A percentile compares a stretch with the other conserved stretches of the same genome.
Evolutionary conservation across 2,329 filamentous ascomycete genomes (phyloP).

Genomic region (Paecilomyces sp.): DNA sequence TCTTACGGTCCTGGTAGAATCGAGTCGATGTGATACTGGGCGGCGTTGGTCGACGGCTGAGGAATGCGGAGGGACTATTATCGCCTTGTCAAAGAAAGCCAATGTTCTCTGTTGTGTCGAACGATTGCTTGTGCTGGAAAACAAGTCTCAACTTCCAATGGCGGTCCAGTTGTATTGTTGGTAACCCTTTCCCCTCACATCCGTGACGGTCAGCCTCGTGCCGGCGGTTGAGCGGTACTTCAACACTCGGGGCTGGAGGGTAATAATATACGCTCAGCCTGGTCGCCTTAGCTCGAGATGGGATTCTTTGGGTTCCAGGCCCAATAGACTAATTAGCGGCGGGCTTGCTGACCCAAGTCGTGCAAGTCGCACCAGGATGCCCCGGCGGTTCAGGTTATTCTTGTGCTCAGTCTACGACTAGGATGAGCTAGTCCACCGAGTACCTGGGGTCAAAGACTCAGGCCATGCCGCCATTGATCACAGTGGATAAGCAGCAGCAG

Average conservation of each 20-base stretch:
- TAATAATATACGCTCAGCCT: not conserved
- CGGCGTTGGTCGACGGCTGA: not conserved
- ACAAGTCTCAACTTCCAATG: not conserved
- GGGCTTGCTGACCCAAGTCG: not conserved
- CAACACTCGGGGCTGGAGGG: not conserved
- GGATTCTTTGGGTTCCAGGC: not conserved
- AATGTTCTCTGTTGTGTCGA: not conserved
- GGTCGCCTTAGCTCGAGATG: not conserved
- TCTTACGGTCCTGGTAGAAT: not conserved
- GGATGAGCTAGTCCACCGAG: not conserved
- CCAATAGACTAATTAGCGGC: not conserved
- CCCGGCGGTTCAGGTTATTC: not conserved
- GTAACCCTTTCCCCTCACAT: not conserved
- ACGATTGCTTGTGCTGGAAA: not conserved
- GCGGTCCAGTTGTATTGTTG: not conserved
- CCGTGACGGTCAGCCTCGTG: not conserved
- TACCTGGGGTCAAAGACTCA: not conserved
- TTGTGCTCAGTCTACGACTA: not conserved
- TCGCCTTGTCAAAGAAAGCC: not conserved
- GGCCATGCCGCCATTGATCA: not conserved
- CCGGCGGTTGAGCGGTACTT: not conserved
- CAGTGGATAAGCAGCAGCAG: not conserved
- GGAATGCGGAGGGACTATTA: not conserved
- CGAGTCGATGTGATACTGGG: not conserved
- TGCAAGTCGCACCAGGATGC: not conserved